A percentile compares a stretch with the other conserved stretches of the same genome.
Evolutionary conservation across 352 stramenopile genomes (phyloP).

Genomic region (Saprolegnia diclina): DNA sequence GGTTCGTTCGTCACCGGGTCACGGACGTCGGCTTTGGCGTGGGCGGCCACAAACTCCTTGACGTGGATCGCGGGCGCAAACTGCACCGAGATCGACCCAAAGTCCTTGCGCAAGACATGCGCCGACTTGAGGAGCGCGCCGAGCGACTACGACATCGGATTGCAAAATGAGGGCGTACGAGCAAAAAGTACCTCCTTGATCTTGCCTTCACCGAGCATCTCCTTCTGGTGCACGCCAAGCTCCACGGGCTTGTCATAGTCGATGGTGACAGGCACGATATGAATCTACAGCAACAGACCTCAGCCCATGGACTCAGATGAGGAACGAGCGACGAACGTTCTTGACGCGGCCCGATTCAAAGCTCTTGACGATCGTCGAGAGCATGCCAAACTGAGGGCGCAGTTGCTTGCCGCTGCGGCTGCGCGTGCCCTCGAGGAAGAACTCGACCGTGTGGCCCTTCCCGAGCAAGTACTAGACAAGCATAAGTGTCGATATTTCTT

Average conservation of each 20-base stretch:
- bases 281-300: conserved; percentile 40
- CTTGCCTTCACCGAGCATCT: conserved; percentile 72
- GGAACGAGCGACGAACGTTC: conserved; percentile 53
- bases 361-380: conserved; percentile 65
- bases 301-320: too few species aligned
- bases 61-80: conserved; percentile 68
- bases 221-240: conserved; percentile 73
- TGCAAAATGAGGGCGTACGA: not conserved
- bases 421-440: conserved; percentile 81
- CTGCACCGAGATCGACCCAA: conserved; percentile 74
- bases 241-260: conserved; percentile 84
- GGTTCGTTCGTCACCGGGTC: conserved; percentile 22
- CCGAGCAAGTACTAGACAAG: conserved; percentile 52
- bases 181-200: conserved; percentile 68
- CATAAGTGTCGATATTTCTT: not conserved
- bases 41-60: conserved; percentile 35
- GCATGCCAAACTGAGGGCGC: conserved; percentile 73
- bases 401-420: conserved; percentile 80
- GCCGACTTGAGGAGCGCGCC: conserved; percentile 60
- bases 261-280: conserved; percentile 79
- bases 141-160: conserved; percentile 37
- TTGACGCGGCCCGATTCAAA: conserved; percentile 62
- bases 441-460: conserved; percentile 75
- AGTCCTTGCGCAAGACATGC: conserved; percentile 67
- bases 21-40: not conserved